Base-by-base conservation (phyloP, 768 basidiomycete genomes). In the Astraeus odoratus region DNA sequence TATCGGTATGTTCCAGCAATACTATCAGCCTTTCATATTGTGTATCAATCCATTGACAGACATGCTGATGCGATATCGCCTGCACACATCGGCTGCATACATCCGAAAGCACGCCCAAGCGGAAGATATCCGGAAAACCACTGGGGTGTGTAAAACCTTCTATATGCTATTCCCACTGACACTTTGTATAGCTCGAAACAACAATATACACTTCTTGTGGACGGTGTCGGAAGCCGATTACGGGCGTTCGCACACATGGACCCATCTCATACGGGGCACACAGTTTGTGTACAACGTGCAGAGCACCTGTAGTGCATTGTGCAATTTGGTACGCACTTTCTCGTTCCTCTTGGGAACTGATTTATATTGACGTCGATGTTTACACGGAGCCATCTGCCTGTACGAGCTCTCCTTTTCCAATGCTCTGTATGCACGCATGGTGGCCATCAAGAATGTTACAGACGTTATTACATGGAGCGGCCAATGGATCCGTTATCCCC, bases 391-490 rank as follows among this genome's bases (percentile, higher is more conserved):
- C 89, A 79, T 44, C 75, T 91, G 23, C 88, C 89, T 3, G 85
- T 90, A 13, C 77, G 76, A 23, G 67, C 76, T 0, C 67, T 88
- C 4, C 63, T 86, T 2, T 83, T 89, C 57, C 80, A 81, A 42
- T 91, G 89, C 59, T 74, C 83, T 1, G 65, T 84, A 1, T 92
- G 89, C 57, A 66, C 75, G 34, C 89, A 92, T 50, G 89, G 89
- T 0, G 88, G 88, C 0, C 89, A 92, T 52, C 82, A 83, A 52
- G 71, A 74, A 16, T 92, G 89, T 63, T 89, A 87, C 54, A 73
- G 77, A 30, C 67, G 70, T 24, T 88, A 80, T 56, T 86, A 87
- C 54, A 65, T 74, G 51, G 68, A 72, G 30, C 75, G 73, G 18
- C 78, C 81, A 1, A 73, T 80, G 73, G 60, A 75, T 9, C 71